These are phyloP conservation scores for Penicillium canescens DNA, from an alignment of 495 filamentous ascomycete genomes.

Conservation along the genomic window DNA sequence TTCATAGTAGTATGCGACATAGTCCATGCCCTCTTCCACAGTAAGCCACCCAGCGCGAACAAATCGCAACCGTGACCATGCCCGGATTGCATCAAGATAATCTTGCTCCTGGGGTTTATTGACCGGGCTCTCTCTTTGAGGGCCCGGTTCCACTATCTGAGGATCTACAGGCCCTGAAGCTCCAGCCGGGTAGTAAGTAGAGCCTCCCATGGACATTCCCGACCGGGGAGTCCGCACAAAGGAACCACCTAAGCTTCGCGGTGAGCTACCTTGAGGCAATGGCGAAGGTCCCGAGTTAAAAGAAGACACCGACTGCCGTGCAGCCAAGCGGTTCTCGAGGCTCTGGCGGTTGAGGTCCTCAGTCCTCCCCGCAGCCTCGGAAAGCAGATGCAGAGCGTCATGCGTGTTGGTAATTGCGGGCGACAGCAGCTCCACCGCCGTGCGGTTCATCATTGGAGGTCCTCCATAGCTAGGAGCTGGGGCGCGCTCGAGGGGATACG, in stretches of 20 bases:
- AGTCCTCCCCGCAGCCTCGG: conserved; percentile 57
- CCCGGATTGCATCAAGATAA: conserved; percentile 67
- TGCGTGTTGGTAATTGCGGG: conserved; percentile 59
- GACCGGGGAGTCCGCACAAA: conserved; percentile 38
- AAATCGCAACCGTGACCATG: conserved; percentile 88
- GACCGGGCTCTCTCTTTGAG: conserved; percentile 24
- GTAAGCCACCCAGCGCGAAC: conserved; percentile 97
- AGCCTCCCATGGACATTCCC: conserved; percentile 28
- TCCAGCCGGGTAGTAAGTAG: conserved; percentile 29
- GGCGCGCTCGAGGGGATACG: conserved; percentile 33
- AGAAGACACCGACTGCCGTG: conserved; percentile 43
- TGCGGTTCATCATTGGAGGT: conserved; percentile 54
- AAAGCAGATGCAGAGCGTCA: conserved; percentile 59
- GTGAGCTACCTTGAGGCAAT: conserved; percentile 40
- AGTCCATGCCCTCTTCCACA: conserved; percentile 85
- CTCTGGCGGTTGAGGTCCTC: conserved; percentile 48
- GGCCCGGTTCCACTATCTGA: conserved; percentile 30
- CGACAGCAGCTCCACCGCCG: conserved; percentile 55
- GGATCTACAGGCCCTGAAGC: conserved; percentile 30
- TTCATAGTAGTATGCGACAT: conserved; percentile 92
- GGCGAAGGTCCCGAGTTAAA: conserved; percentile 45
- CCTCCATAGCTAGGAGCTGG: conserved; percentile 32
- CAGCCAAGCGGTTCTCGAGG: conserved; percentile 38
- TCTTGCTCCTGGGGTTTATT: conserved; percentile 30
- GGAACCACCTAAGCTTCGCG: conserved; percentile 37